These are phyloP conservation scores for Leptographium wingfieldii DNA, from an alignment of 2,329 filamentous ascomycete species.

Conservation along the genomic window DNA sequence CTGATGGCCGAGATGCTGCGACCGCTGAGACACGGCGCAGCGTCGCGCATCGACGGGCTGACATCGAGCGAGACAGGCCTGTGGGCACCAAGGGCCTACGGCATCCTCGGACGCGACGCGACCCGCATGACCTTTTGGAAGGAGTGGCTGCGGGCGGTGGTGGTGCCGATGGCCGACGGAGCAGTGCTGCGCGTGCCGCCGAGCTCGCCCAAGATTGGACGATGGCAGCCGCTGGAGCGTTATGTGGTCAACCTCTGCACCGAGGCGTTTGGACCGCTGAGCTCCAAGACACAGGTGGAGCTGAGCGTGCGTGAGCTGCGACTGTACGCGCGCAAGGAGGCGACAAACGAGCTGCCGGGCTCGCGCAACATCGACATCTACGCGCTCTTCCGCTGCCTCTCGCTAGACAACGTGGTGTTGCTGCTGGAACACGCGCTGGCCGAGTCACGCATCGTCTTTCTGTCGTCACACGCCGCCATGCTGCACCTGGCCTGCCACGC, in stretches of 20 bases:
- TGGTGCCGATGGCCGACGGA: constrained; percentile 93
- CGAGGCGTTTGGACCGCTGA: constrained; percentile 82
- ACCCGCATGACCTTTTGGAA: constrained; percentile 91
- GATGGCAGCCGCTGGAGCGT: constrained; percentile 92
- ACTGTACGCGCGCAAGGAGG: constrained; percentile 86
- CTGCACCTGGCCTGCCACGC: constrained; percentile 84
- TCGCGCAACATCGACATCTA: constrained; percentile 87
- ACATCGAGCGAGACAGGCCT: constrained; percentile 91
- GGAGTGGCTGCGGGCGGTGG: constrained; percentile 86
- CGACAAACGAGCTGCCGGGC: constrained; percentile 81
- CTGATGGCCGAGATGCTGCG: constrained; percentile 94
- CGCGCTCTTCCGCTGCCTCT: constrained; percentile 79
- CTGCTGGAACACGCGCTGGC: constrained; percentile 87
- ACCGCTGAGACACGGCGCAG: constrained; percentile 83
- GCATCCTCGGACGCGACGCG: constrained; percentile 74
- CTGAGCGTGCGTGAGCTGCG: constrained; percentile 79
- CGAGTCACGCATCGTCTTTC: constrained; percentile 88
- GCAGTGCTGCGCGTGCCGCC: constrained; percentile 69
- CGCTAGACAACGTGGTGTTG: constrained; percentile 81
- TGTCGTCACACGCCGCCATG: constrained; percentile 95
- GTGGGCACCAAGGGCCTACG: constrained; percentile 90
- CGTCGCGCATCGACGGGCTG: constrained; percentile 91
- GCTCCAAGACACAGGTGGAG: constrained; percentile 92
- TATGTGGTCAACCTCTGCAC: constrained; percentile 96
- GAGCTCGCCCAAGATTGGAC: constrained; percentile 78